Evolutionary conservation across 305 asterid species (phyloP).

Genomic region (Fraxinus angustifolia): DNA sequence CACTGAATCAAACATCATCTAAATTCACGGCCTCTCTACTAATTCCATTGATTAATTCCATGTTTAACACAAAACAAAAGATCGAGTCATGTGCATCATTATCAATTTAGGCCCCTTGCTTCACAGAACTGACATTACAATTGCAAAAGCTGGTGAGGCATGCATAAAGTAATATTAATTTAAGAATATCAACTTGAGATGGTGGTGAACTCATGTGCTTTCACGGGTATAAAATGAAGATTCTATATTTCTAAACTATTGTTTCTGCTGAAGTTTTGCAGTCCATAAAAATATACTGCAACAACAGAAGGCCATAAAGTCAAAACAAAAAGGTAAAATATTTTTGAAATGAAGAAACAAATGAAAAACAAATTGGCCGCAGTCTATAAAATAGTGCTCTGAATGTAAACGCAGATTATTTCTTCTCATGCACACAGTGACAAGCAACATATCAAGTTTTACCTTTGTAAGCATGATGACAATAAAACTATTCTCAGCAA

Average conservation of each 20-base stretch:
- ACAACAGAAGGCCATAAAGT: not conserved
- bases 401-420: not conserved
- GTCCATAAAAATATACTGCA: not conserved
- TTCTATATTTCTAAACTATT: not conserved
- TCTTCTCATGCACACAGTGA: not conserved
- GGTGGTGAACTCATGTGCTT: not conserved
- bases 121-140: not conserved
- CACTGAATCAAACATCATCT: not conserved
- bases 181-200: not conserved
- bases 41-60: not conserved
- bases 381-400: not conserved
- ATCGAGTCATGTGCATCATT: not conserved
- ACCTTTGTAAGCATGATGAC: slow-evolving; percentile 76
- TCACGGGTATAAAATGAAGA: not conserved
- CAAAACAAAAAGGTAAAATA: not conserved
- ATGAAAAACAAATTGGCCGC: not conserved
- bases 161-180: not conserved
- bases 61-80: not conserved
- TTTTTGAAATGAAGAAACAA: not conserved
- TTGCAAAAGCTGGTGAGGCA: not conserved
- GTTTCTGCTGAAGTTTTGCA: not conserved
- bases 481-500: slow-evolving; percentile 67
- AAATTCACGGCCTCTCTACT: not conserved
- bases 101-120: not conserved
- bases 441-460: slow-evolving; percentile 20